Evolutionary conservation across 2,329 filamentous ascomycete genomes (phyloP).

Genomic region (Aspergillus viridinutans): DNA sequence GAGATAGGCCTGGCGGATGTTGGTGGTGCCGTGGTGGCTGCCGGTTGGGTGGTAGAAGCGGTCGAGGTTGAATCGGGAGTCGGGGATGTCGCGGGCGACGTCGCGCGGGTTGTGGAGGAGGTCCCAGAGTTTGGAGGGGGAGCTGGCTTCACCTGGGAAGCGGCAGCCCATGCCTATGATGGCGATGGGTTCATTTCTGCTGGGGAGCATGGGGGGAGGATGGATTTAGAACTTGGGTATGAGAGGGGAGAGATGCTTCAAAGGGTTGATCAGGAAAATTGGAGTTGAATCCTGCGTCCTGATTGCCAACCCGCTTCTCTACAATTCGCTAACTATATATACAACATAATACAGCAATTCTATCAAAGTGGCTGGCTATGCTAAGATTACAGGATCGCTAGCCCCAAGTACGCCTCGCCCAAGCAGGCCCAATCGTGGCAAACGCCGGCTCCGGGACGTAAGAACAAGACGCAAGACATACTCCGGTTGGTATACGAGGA

Average conservation of each 20-base stretch:
- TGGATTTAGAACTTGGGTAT: too few species aligned
- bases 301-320: not conserved
- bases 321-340: too few species aligned
- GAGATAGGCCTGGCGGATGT: not conserved
- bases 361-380: too few species aligned
- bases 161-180: slow-evolving; percentile 11
- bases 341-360: too few species aligned
- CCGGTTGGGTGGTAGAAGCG: slow-evolving; percentile 3
- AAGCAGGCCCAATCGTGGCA: too few species aligned
- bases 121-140: slow-evolving; percentile 9
- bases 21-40: slow-evolving; percentile 1
- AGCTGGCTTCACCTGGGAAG: slow-evolving; percentile 6
- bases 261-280: not conserved
- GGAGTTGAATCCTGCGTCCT: not conserved
- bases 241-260: too few species aligned
- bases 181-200: slow-evolving; percentile 7
- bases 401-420: too few species aligned
- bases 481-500: too few species aligned
- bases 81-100: slow-evolving; percentile 1
- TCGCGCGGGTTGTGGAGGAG: slow-evolving; percentile 2
- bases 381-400: too few species aligned
- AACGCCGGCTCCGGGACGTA: too few species aligned
- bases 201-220: not conserved
- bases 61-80: not conserved
- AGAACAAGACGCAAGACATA: too few species aligned